Evolutionary conservation across 2,329 filamentous ascomycete genomes (phyloP).

Genomic region (Aspergillus aculeatus): DNA sequence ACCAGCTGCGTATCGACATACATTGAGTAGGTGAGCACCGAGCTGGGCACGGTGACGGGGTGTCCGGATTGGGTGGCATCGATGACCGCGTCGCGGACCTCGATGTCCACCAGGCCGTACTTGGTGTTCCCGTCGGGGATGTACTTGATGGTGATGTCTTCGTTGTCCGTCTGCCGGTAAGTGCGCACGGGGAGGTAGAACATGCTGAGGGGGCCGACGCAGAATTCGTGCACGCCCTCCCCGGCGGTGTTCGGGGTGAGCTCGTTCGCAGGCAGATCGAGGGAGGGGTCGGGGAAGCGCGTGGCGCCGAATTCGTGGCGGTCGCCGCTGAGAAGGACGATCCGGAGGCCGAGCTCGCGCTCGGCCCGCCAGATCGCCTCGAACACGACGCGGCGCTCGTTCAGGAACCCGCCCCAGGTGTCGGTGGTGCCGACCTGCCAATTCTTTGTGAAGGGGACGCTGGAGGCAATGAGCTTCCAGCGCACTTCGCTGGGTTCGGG

Average conservation of each 20-base stretch:
- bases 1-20: constrained; percentile 77
- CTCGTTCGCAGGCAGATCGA: constrained; percentile 18
- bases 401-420: constrained; percentile 90
- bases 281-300: constrained; percentile 57
- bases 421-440: constrained; percentile 86
- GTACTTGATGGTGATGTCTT: constrained; percentile 83
- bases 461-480: constrained; percentile 92
- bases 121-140: constrained; percentile 82
- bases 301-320: constrained; percentile 97
- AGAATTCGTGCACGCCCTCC: constrained; percentile 75
- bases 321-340: constrained; percentile 85
- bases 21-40: constrained; percentile 73
- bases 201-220: constrained; percentile 85
- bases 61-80: constrained; percentile 13
- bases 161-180: constrained; percentile 75
- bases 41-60: constrained; percentile 38
- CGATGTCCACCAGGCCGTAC: constrained; percentile 79
- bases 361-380: constrained; percentile 91
- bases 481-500: constrained; percentile 74
- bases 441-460: constrained; percentile 95
- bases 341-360: constrained; percentile 66
- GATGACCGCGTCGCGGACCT: constrained; percentile 54
- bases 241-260: constrained; percentile 26
- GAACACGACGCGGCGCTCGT: constrained; percentile 74
- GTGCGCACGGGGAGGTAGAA: constrained; percentile 86